Evolutionary conservation across 805 yeast species (phyloP).

Genomic region (Ogataea polymorpha): DNA sequence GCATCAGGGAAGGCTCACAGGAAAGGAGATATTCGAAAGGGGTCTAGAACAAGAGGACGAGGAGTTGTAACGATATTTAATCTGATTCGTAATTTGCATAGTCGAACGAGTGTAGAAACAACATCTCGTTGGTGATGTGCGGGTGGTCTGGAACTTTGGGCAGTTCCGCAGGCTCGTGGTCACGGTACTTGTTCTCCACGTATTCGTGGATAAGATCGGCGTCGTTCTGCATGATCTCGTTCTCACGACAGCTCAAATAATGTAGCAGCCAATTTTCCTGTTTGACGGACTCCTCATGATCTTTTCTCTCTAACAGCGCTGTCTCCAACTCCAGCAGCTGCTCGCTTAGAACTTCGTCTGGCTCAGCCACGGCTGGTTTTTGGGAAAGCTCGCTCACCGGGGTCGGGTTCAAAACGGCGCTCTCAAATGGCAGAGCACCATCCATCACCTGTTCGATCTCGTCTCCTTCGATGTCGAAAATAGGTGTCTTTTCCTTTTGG

Average conservation of each 20-base stretch:
- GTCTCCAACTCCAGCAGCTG: slow-evolving; percentile 23
- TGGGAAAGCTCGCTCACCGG: slow-evolving; percentile 9
- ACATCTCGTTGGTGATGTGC: slow-evolving; percentile 25
- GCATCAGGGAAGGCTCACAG: slow-evolving; percentile 78
- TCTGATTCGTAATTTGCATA: slow-evolving; percentile 7
- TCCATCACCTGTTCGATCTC: slow-evolving; percentile 11
- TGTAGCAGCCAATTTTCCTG: slow-evolving; percentile 27
- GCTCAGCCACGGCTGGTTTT: neutral
- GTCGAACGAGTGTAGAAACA: slow-evolving; percentile 17
- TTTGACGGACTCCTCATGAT: slow-evolving; percentile 23
- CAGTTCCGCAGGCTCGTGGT: neutral
- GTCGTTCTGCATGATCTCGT: slow-evolving; percentile 19
- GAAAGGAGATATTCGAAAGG: slow-evolving; percentile 83
- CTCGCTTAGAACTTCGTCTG: slow-evolving; percentile 10
- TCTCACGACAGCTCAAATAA: slow-evolving; percentile 20
- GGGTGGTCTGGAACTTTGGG: slow-evolving; percentile 10
- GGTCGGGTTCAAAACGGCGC: slow-evolving; percentile 14
- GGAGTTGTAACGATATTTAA: slow-evolving; percentile 26
- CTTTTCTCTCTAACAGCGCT: slow-evolving; percentile 24
- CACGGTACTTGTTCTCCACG: slow-evolving; percentile 6
- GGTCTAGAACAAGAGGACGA: slow-evolving; percentile 77
- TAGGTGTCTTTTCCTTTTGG: neutral
- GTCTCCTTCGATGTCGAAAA: slow-evolving; percentile 10
- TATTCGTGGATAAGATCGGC: slow-evolving; percentile 12
- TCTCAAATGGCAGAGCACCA: slow-evolving; percentile 12